Evolutionary conservation across 768 basidiomycete genomes (phyloP), one percentile per base, ranked within the genome.

Genomic region (Auriscalpium vulgare): DNA sequence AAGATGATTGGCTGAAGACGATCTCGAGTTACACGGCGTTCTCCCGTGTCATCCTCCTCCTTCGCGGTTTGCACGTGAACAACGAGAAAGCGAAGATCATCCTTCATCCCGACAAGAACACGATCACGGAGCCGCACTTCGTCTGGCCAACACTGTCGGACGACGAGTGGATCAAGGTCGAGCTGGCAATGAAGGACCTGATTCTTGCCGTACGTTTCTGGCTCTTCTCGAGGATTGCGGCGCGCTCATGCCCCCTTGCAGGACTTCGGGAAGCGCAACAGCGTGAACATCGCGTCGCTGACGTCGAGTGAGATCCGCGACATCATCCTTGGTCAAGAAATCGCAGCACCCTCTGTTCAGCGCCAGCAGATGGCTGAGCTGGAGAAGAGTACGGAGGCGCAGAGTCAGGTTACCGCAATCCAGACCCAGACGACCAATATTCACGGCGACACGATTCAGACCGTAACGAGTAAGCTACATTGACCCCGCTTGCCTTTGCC

Each of bases 51-150:
- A 97, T 98, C 61, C 82, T 98, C n/a, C 81, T 98, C 34, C 82
- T 99, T 21, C 95, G 97, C 72, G 95, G 91, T 38, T 79, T 98
- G 35, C 97, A 98, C 70, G 97, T 98, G 72, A 98, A 99, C 74
- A 97, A 98, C 66, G 97, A 98, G 69, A 99, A 99, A 76, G 94
- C 97, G 29, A 99, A 99, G 78, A 88, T 99, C 64, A 94, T 99
- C 60, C 77, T 99, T 38, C 93, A 95, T 62, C 97, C 97, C 0
- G 95, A 98, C 76, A 95, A 97, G 73, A 87, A 85, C 56, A 98
- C 95, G 1, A 87, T 95, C 64, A 98, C 97, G 3, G 92, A 97
- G 69, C 88, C 94, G 43, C 95, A 98, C 72, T 97, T 95, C 69
- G 92, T 98, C 37, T 97, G 95, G 95, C 95, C 95, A 10, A 87